phyloP scores from a whole-genome alignment of 75 land plant genomes.

The Isoetes taiwanensis region DNA sequence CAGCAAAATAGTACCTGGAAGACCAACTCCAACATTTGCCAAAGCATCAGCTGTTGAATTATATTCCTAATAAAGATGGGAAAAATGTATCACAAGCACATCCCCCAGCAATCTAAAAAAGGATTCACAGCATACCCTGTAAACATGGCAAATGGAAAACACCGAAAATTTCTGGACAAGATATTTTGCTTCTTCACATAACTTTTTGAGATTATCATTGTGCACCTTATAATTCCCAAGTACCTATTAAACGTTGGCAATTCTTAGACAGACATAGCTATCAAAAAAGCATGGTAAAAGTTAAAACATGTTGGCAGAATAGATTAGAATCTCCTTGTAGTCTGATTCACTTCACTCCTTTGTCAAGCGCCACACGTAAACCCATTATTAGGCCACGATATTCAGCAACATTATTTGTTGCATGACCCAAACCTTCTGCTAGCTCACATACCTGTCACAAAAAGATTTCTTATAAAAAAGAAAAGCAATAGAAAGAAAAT shows the following conservation, averaged over 20 bases:
- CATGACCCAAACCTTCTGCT: conserved; percentile 59
- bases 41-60: conserved; percentile 71
- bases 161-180: conserved; percentile 9
- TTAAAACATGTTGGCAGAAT: conserved; percentile 58
- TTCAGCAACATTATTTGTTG: conserved; percentile 80
- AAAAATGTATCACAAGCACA: not conserved
- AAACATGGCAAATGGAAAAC: too few species aligned
- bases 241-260: conserved; percentile 7
- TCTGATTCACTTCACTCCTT: conserved; percentile 37
- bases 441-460: conserved; percentile 39
- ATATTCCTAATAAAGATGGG: conserved; percentile 27
- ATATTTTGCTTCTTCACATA: conserved; percentile 10
- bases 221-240: conserved; percentile 13
- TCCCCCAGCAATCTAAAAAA: not conserved
- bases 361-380: conserved; percentile 46
- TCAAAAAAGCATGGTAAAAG: not conserved
- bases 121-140: conserved; percentile 10
- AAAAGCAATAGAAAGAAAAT: too few species aligned
- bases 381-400: conserved; percentile 63
- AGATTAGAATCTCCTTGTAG: conserved; percentile 75
- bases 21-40: conserved; percentile 46
- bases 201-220: conserved; percentile 7
- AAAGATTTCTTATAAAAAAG: not conserved
- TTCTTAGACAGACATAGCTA: not conserved
- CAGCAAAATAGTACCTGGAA: too few species aligned